phyloP scores from a whole-genome alignment of 306 rosid species.

The Pachyrhizus erosus region DNA sequence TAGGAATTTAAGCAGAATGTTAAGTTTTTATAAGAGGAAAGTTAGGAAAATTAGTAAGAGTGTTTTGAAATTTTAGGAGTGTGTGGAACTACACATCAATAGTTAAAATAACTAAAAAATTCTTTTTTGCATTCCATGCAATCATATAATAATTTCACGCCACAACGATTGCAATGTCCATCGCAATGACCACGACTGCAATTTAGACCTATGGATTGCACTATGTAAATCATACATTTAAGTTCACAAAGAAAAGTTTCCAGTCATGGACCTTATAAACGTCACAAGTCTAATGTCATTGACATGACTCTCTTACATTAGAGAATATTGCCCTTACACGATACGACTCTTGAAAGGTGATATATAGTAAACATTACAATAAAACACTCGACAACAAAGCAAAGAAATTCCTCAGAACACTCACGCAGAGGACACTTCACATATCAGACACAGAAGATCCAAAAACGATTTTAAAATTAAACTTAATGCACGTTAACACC shows the following conservation, averaged over 20 bases:
- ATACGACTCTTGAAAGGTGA: conserved; percentile 23
- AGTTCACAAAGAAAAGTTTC: neutral
- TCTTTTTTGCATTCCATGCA: no score
- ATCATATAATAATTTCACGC: no score
- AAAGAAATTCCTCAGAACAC: conserved; percentile 10
- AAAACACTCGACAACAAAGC: conserved; percentile 26
- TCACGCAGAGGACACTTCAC: conserved; percentile 40
- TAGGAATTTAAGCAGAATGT: no score
- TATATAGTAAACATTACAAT: conserved; percentile 15
- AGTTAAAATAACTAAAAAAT: no score
- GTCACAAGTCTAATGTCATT: conserved; percentile 1
- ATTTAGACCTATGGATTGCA: neutral
- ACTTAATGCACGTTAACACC: conserved; percentile 70
- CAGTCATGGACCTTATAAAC: conserved; percentile 1
- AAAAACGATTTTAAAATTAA: conserved; percentile 64
- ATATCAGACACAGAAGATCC: conserved; percentile 45
- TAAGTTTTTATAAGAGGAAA: no score
- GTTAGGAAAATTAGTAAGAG: no score
- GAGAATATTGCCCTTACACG: conserved; percentile 17
- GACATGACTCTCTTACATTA: conserved; percentile 11
- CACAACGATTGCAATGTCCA: no score
- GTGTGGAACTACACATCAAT: no score
- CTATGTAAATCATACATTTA: neutral
- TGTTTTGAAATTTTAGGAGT: no score
- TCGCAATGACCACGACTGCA: no score